Evolutionary conservation across 2,329 filamentous ascomycete species (phyloP).

Genomic region (Neopestalotiopsis clavispora): DNA sequence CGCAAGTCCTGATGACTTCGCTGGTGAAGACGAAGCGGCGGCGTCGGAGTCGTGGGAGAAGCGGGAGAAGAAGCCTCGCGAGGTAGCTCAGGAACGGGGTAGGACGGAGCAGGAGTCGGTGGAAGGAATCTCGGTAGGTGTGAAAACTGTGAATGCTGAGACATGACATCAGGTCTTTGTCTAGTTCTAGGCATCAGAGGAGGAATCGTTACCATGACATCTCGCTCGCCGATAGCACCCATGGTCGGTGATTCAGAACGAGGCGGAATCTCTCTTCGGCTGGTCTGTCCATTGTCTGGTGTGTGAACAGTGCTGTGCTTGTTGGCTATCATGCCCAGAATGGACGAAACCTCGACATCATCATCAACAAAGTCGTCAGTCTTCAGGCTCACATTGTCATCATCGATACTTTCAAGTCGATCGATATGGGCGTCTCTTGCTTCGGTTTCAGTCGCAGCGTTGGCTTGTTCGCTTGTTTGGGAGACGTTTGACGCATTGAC

Average conservation of each 20-base stretch:
- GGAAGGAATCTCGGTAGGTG: background rate
- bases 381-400: no score
- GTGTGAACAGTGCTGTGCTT: background rate
- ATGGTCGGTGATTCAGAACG: background rate
- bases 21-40: background rate
- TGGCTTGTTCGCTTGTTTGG: background rate
- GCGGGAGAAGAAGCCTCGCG: background rate
- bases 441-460: background rate
- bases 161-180: background rate
- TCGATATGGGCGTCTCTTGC: no score
- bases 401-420: no score
- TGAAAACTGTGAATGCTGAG: background rate
- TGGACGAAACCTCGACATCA: background rate
- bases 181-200: background rate
- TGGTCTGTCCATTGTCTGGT: background rate
- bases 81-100: no score
- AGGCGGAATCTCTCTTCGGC: background rate
- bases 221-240: background rate
- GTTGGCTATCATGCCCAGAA: background rate
- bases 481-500: background rate
- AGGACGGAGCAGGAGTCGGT: background rate
- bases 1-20: background rate
- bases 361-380: no score
- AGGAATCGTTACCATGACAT: background rate
- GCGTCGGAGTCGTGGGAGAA: background rate